Evolutionary conservation across 768 basidiomycete species (phyloP).

Genomic region (Lepiota venenata): DNA sequence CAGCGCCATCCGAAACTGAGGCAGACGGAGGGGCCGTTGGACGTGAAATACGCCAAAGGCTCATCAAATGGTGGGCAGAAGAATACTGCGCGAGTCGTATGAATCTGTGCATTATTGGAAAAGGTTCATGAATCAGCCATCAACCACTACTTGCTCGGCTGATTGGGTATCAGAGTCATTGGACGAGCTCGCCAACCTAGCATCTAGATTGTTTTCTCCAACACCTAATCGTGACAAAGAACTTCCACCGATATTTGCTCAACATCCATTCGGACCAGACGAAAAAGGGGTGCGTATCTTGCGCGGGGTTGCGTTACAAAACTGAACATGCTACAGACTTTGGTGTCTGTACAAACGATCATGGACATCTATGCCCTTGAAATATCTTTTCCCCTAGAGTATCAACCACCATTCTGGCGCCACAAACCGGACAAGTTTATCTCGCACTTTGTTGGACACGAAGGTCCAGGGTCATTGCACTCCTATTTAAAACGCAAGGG

Average conservation of each 20-base stretch:
- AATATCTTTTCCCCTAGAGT: slow-evolving; percentile 73
- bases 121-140: slow-evolving; percentile 43
- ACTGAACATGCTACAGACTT: slow-evolving; percentile 43
- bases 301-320: background rate
- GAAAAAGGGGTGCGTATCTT: slow-evolving; percentile 61
- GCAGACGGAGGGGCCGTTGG: slow-evolving; percentile 77
- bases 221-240: slow-evolving; percentile 61
- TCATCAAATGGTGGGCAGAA: slow-evolving; percentile 81
- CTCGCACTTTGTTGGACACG: slow-evolving; percentile 84
- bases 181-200: slow-evolving; percentile 64
- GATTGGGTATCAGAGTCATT: slow-evolving; percentile 53
- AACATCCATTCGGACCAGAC: slow-evolving; percentile 73
- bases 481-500: slow-evolving; percentile 89
- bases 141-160: background rate
- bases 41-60: slow-evolving; percentile 71
- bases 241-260: slow-evolving; percentile 56
- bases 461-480: slow-evolving; percentile 88
- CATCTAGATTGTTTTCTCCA: slow-evolving; percentile 67
- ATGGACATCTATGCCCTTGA: slow-evolving; percentile 85
- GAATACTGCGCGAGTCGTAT: slow-evolving; percentile 85
- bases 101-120: slow-evolving; percentile 76
- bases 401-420: slow-evolving; percentile 71
- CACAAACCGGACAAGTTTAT: slow-evolving; percentile 77
- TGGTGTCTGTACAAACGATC: slow-evolving; percentile 85
- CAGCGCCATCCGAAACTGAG: slow-evolving; percentile 45